phyloP scores from a whole-genome alignment of 139 green algal species.

The Tetraselmis chui region DNA sequence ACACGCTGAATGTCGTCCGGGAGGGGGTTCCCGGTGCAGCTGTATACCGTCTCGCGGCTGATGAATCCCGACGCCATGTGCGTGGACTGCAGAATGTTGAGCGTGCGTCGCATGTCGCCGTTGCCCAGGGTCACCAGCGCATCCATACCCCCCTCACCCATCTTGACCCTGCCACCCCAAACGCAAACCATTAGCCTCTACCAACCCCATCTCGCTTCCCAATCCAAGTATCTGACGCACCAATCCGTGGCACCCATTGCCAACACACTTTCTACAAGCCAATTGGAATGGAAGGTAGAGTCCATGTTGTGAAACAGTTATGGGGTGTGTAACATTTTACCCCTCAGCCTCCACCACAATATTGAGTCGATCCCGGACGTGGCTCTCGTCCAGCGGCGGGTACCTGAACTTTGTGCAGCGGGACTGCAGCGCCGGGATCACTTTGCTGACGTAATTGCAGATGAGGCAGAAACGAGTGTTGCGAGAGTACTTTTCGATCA shows the following conservation, averaged over 20 bases:
- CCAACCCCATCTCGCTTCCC: no score
- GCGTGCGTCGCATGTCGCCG: slow-evolving; percentile 90
- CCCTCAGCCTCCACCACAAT: slow-evolving; percentile 69
- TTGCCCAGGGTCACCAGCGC: slow-evolving; percentile 70
- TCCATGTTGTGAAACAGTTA: no score
- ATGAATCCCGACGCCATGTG: slow-evolving; percentile 65
- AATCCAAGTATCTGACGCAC: no score
- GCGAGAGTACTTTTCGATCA: slow-evolving; percentile 97
- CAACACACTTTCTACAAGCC: no score
- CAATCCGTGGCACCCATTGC: no score
- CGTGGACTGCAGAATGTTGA: slow-evolving; percentile 92
- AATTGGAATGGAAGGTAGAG: no score
- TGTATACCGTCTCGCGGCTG: slow-evolving; percentile 76
- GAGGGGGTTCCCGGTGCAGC: slow-evolving; percentile 80
- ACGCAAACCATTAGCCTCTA: no score
- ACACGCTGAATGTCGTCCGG: slow-evolving; percentile 75
- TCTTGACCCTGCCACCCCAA: slow-evolving; percentile 34
- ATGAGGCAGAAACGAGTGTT: slow-evolving; percentile 98
- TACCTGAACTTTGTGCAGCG: slow-evolving; percentile 96
- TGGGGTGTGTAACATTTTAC: no score
- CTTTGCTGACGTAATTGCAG: slow-evolving; percentile 97
- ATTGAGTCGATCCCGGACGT: slow-evolving; percentile 66
- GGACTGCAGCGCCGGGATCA: slow-evolving; percentile 95
- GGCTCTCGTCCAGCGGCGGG: slow-evolving; percentile 61
- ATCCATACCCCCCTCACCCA: slow-evolving; percentile 64